Evolutionary conservation across 441 rosid species (phyloP), one percentile per base, ranked within the genome.

Genomic region (Melastoma candidum): DNA sequence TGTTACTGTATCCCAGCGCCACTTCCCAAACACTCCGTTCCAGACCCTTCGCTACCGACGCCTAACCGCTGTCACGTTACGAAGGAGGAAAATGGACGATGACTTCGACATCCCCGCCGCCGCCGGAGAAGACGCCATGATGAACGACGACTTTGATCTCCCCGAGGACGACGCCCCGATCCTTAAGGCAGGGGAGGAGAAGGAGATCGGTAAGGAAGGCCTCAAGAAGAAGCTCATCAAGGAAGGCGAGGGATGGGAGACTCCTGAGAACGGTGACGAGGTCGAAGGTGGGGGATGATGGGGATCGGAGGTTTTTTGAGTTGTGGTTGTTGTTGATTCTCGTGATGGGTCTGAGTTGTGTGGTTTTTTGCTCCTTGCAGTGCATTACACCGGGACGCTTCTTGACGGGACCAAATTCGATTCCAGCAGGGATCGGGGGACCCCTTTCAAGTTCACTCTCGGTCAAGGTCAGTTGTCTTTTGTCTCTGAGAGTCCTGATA

Each of bases 221-320:
- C 48, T 85, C 69, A 85, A 77, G 78, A 80, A 85, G 72, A 85
- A 82, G 69, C 81, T 85, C 54, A 48, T 80, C 12, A 80, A 77
- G 72, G 82, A 69, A 64, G 90, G 85, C 54, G 78, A 78, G 53
- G 79, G 79, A 6, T 78, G 81, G 84, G 90, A 77, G 5, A 83
- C 95, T n/a, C 87, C 95, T 27, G 72, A 63, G 5, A 63, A 53
- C 44, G 90, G 88, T 12, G 88, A 85, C 36, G 95, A 85, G 36
- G 90, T 85, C 59, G 86, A 85, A 81, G 95, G 95, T 85, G 61
- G 10, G 27, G 12, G 43, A 3, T 0, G 17, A 2, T 26, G 12
- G 10, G 43, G 54, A 36, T 54, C 49, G 17, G 48, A 1, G 48
- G 6, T 25, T 12, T 2, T 24, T 11, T 14, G 12, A 25, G 3